These are phyloP conservation scores for Suillus ampliporus DNA, from an alignment of 768 basidiomycete genomes.

Conservation along the genomic window DNA sequence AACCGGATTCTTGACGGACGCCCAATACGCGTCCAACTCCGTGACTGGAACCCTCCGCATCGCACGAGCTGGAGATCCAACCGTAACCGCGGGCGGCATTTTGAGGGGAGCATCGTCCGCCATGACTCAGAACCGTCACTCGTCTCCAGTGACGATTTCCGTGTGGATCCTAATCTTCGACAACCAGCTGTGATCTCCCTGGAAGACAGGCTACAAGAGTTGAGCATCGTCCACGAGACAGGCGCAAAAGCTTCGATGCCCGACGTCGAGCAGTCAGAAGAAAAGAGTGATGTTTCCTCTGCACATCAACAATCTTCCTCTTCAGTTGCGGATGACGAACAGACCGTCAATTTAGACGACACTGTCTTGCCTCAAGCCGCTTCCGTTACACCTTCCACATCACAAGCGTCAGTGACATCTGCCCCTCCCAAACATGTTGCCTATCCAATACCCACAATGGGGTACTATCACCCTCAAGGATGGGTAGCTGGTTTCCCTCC, in stretches of 20 bases:
- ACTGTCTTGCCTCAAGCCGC: slow-evolving; percentile 13
- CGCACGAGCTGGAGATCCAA: slow-evolving; percentile 44
- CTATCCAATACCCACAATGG: slow-evolving; percentile 48
- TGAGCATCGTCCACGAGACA: slow-evolving; percentile 15
- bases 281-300: not conserved
- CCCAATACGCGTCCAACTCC: slow-evolving; percentile 74
- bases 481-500: slow-evolving; percentile 62
- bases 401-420: slow-evolving; percentile 39
- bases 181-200: slow-evolving; percentile 16
- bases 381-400: slow-evolving; percentile 13
- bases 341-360: slow-evolving; percentile 31
- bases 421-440: slow-evolving; percentile 25
- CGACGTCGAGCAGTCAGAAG: slow-evolving; percentile 4
- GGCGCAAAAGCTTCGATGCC: slow-evolving; percentile 3
- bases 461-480: slow-evolving; percentile 51
- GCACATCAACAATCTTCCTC: not conserved
- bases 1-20: slow-evolving; percentile 73
- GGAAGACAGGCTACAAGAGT: slow-evolving; percentile 16
- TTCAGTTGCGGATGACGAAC: not conserved
- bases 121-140: slow-evolving; percentile 30
- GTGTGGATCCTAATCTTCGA: slow-evolving; percentile 19
- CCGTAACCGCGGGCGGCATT: slow-evolving; percentile 47
- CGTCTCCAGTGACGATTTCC: slow-evolving; percentile 14
- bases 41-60: slow-evolving; percentile 68
- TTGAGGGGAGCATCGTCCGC: slow-evolving; percentile 33